Evolutionary conservation across 2,329 filamentous ascomycete species (phyloP), one percentile per base, ranked within the genome.

Genomic region (Emydomyces testavorans): DNA sequence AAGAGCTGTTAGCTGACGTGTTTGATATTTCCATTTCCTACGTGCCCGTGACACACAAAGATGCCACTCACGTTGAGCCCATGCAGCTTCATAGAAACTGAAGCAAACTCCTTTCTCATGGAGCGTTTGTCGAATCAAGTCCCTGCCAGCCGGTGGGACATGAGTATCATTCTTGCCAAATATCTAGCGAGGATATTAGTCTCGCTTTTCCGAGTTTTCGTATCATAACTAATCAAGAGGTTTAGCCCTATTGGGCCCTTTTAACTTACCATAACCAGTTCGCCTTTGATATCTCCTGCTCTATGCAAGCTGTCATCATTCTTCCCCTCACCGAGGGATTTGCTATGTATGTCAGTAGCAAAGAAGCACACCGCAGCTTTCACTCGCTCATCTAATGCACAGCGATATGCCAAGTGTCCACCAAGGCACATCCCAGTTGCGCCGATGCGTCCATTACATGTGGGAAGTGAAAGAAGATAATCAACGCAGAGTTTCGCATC

Each of bases 161-260:
- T 95, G 89, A 50, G 81, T 94, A 65, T 95, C 89, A 62, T 83
- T 81, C 65, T 93, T 83, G 46, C 89, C 89, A 62, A 94, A 94
- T 60, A 95, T 93, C 72, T 73, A 51, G 41, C 21, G 5, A 11
- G 7, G 34, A 18, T 4, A 43, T 32, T 32, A 42, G 29, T 15
- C 20, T 24, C 16, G 18, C 13, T 34, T 23, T 15, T 3, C n/a
- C 24, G 35, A 37, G 21, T 16, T 28, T 20, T 24, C 16, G 6
- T 6, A 18, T n/a, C 11, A 34, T 23, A n/a, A 6, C 16, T n/a
- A 15, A 38, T 5, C 35, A 41, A 6, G 16, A 10, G 13, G 16
- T 16, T 6, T 20, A 21, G 1, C 20, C 15, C 8, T 35, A 5
- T 24, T 18, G 6, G n/a, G 18, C 15, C 0, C 6, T 28, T 4